Conservation (phyloP, 495 filamentous ascomycete genomes). For the Trichoderma reesei region DNA sequence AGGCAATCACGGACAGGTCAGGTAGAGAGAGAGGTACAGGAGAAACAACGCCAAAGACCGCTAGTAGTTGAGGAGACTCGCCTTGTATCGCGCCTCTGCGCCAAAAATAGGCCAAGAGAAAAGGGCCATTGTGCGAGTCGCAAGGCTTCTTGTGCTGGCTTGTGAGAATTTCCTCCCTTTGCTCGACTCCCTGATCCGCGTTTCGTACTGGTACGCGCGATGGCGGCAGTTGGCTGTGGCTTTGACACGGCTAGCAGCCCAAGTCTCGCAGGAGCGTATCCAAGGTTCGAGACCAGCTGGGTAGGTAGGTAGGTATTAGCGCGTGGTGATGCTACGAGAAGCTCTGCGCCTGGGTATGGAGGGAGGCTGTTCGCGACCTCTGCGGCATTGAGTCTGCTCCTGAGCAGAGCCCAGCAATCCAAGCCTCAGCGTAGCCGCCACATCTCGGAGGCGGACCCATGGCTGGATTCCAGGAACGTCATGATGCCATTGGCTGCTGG, state of each 20-base stretch:
- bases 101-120: background rate
- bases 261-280: background rate
- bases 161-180: too few species aligned
- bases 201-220: slow-evolving; percentile 1
- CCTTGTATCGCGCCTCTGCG: background rate
- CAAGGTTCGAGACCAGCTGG: background rate
- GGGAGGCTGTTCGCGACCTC: background rate
- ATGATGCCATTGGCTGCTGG: background rate
- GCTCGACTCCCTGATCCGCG: background rate
- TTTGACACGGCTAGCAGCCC: background rate
- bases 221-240: background rate
- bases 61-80: background rate
- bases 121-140: background rate
- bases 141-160: background rate
- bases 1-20: too few species aligned
- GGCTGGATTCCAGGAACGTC: background rate
- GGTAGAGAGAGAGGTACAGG: background rate
- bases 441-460: background rate
- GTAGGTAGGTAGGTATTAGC: too few species aligned
- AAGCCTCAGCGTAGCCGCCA: background rate
- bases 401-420: background rate
- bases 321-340: background rate
- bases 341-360: background rate
- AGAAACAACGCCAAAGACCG: background rate
- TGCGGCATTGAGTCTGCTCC: background rate